A percentile compares a stretch with the other conserved stretches of the same genome.
Conservation (phyloP, 73 alveolate genomes). For the Paramecium tetraurelia region DNA sequence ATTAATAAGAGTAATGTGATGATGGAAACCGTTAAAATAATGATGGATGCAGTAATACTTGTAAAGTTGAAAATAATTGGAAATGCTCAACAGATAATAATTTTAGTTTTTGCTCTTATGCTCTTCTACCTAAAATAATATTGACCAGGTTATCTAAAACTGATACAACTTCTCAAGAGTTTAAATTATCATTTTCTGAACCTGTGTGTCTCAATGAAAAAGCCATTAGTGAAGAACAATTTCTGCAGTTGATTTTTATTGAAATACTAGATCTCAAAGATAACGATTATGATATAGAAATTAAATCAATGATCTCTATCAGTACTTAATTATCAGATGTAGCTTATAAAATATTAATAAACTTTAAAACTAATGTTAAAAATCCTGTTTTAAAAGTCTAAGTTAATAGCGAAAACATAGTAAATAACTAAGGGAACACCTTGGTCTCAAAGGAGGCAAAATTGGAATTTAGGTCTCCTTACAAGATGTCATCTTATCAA, state of each 20-base stretch:
- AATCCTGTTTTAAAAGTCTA: background rate
- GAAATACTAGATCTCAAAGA: no score
- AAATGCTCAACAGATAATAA: background rate
- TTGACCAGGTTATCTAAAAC: background rate
- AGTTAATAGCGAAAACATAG: background rate
- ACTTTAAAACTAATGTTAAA: no score
- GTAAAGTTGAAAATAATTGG: background rate
- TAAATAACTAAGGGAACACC: background rate
- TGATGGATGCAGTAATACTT: background rate
- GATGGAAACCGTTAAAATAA: background rate
- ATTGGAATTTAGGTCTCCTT: background rate
- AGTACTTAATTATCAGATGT: background rate
- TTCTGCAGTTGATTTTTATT: background rate
- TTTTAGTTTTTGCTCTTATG: background rate
- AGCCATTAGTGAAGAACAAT: background rate
- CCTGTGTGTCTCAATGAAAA: background rate
- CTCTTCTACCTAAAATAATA: background rate
- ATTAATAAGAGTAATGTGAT: background rate
- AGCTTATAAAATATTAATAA: no score
- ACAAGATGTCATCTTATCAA: background rate
- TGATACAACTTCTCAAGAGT: background rate
- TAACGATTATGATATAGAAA: background rate
- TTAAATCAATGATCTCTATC: no score
- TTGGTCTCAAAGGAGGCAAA: background rate
- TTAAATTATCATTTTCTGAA: background rate